Evolutionary conservation across 495 filamentous ascomycete species (phyloP).

Genomic region (Terfezia claveryi): DNA sequence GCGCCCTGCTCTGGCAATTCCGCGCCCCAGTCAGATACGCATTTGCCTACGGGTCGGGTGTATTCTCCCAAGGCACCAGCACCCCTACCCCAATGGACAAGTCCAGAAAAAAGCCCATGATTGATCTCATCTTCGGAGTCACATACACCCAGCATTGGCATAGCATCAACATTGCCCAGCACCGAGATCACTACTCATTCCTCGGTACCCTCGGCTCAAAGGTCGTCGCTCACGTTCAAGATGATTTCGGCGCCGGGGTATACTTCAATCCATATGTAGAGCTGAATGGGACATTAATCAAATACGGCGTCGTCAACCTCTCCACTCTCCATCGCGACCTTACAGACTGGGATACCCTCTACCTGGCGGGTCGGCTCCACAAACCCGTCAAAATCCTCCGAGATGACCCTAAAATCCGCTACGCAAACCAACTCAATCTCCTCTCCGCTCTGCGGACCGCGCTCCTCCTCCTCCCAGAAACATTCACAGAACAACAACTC

Average conservation of each 20-base stretch:
- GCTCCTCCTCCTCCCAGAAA: constrained; percentile 57
- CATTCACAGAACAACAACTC: constrained; percentile 68
- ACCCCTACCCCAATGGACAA: constrained; percentile 11
- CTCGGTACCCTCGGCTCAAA: constrained; percentile 70
- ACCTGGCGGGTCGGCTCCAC: constrained; percentile 80
- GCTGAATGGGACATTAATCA: constrained; percentile 80
- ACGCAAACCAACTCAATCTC: constrained; percentile 89
- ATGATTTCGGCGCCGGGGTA: constrained; percentile 72
- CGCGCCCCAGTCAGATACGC: constrained; percentile 83
- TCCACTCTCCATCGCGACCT: constrained; percentile 71
- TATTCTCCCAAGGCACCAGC: constrained; percentile 59
- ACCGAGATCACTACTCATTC: constrained; percentile 79
- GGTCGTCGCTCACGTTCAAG: constrained; percentile 61
- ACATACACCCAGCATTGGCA: constrained; percentile 95
- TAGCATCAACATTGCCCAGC: constrained; percentile 64
- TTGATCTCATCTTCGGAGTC: constrained; percentile 95
- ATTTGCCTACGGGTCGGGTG: constrained; percentile 91
- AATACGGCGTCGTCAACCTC: constrained; percentile 90
- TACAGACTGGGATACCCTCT: constrained; percentile 73
- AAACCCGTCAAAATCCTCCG: constrained; percentile 96
- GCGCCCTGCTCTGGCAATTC: constrained; percentile 81
- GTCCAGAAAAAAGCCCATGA: constrained; percentile 45
- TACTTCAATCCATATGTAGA: constrained; percentile 95
- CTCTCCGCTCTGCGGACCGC: constrained; percentile 77
- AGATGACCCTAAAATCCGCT: constrained; percentile 71